These are phyloP conservation scores for Fusarium sulawesiense DNA, from an alignment of 2,329 filamentous ascomycete genomes.

Conservation along the genomic window DNA sequence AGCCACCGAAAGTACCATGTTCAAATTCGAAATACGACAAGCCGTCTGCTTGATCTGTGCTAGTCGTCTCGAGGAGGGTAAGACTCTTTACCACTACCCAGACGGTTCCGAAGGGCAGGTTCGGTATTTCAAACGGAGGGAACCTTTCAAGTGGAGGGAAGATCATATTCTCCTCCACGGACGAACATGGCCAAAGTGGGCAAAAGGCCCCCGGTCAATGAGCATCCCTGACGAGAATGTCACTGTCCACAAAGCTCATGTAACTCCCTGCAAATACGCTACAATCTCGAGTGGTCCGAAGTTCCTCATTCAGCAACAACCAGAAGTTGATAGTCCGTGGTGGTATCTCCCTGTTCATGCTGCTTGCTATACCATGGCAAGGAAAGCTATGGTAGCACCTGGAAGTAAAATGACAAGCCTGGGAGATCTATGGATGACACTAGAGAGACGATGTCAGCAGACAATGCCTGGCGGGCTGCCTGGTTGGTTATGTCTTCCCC, in stretches of 20 bases:
- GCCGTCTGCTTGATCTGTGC: background rate
- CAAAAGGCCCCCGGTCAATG: background rate
- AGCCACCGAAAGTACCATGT: background rate
- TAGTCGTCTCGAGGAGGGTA: background rate
- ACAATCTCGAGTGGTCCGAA: background rate
- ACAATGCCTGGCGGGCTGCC: background rate
- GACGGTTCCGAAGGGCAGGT: too few species aligned
- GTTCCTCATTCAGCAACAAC: background rate
- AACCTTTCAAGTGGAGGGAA: background rate
- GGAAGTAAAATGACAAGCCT: background rate
- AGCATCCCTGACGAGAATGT: background rate
- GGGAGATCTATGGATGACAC: background rate
- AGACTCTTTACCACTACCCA: too few species aligned
- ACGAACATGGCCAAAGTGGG: background rate
- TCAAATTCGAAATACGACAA: too few species aligned
- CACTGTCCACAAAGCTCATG: background rate
- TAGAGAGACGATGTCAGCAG: background rate
- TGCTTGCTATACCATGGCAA: background rate
- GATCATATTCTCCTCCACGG: background rate
- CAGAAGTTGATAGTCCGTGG: background rate
- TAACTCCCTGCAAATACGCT: background rate
- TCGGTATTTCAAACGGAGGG: too few species aligned
- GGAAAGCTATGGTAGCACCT: background rate
- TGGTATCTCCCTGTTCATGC: background rate
- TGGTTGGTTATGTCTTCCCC: background rate